Evolutionary conservation across 2,329 filamentous ascomycete genomes (phyloP).

Genomic region (Aspergillus sp.): DNA sequence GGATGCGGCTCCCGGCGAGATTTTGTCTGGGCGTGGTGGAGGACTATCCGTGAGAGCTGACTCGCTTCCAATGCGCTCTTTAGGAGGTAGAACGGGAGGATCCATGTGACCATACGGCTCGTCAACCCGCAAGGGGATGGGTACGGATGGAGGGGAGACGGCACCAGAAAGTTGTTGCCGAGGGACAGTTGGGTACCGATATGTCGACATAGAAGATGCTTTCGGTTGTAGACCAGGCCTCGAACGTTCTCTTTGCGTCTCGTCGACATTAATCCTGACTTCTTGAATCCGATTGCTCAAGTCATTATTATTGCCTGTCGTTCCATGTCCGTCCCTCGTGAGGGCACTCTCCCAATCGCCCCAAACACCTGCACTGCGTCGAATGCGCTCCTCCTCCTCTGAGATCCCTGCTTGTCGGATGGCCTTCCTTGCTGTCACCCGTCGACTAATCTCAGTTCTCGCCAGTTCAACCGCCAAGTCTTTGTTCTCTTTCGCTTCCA

Average conservation of each 20-base stretch:
- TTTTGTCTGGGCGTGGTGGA: conserved; percentile 21
- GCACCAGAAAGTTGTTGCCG: conserved; percentile 24
- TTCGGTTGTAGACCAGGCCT: conserved; percentile 9
- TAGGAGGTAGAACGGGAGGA: conserved; percentile 34
- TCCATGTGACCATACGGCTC: conserved; percentile 10
- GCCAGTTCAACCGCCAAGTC: conserved; percentile 71
- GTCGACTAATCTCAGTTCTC: conserved; percentile 59
- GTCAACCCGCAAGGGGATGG: conserved; percentile 9
- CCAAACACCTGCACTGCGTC: conserved; percentile 48
- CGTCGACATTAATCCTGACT: conserved; percentile 36
- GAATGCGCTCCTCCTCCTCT: conserved; percentile 49
- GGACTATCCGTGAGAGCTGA: conserved; percentile 13
- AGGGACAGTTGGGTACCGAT: conserved; percentile 39
- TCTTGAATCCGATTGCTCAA: conserved; percentile 47
- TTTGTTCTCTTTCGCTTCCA: conserved; percentile 63
- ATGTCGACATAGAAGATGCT: conserved; percentile 20
- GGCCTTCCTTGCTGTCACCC: conserved; percentile 54
- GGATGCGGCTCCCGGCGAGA: conserved; percentile 2
- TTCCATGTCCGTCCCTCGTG: conserved; percentile 23
- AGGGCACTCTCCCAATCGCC: conserved; percentile 44
- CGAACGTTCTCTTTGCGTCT: conserved; percentile 7
- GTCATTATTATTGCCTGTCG: conserved; percentile 29
- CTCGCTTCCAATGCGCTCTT: conserved; percentile 17
- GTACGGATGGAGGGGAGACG: conserved; percentile 12
- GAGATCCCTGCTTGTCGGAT: conserved; percentile 51